Evolutionary conservation across 176 grass and related monocot species (phyloP), one percentile per base, ranked within the genome.

Genomic region (Musa itinerans): DNA sequence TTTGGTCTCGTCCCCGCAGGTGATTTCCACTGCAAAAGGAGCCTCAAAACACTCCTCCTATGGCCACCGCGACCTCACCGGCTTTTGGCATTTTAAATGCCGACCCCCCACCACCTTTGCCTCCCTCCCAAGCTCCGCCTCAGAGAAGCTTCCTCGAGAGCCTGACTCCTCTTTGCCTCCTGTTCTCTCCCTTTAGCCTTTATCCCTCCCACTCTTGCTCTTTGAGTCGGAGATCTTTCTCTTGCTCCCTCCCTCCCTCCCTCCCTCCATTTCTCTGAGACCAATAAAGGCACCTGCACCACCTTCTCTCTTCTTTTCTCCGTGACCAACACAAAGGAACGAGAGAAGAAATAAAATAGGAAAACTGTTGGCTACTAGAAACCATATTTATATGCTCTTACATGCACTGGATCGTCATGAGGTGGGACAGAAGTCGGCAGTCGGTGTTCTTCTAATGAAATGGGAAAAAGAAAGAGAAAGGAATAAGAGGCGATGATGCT

Each of bases 81-180:
- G 12, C 11, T 16, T 61, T 61, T 61, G 57, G 8, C n/a, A 61
- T 61, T 17, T 61, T 17, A 61, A 61, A 17, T 20, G n/a, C 57
- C 16, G 1, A 14, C 14, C 57, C 14, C 57, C 14, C 11, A 61
- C 57, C 57, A 20, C 57, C 57, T n/a, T 61, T 61, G 57, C 12
- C 57, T 8, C 57, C n/a, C 12, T 61, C 57, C 57, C 14, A 61
- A 19, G 57, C 57, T 61, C 57, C 6, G 16, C n/a, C 57, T n/a
- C 64, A 26, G 23, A 68, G 65, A 68, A 68, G 65, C 65, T 68
- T 68, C 65, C 65, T 68, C 65, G 65, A 68, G 65, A 68, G 29
- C 65, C 65, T 24, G 25, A 68, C 65, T 12, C 1, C 57, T 61
- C 57, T 61, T 16, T 14, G 57, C 16, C 8, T 61, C n/a, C 24